Percentiles rank a stretch among this genome's conserved stretches.
These are phyloP conservation scores for Knufia petricola DNA, from an alignment of 2,329 filamentous ascomycete species.

Conservation along the genomic window DNA sequence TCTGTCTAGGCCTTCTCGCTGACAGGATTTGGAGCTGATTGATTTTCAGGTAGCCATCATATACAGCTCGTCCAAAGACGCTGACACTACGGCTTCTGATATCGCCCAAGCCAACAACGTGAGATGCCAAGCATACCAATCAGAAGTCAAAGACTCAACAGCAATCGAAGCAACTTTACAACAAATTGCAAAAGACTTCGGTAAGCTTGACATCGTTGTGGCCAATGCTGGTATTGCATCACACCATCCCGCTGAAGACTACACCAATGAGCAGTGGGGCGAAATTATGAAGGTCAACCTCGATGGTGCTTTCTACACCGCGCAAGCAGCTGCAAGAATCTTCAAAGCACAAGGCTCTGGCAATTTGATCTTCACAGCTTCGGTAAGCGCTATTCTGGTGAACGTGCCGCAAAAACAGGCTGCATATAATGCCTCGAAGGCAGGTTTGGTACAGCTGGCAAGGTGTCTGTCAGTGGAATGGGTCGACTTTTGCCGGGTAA, in stretches of 20 bases:
- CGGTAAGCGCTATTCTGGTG: conserved; percentile 31
- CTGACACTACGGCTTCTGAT: conserved; percentile 21
- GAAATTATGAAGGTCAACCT: conserved; percentile 33
- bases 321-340: conserved; percentile 30
- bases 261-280: conserved; percentile 32
- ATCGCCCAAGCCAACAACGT: conserved; percentile 25
- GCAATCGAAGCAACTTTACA: conserved; percentile 28
- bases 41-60: conserved; percentile 26
- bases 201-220: conserved; percentile 37
- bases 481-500: conserved; percentile 33
- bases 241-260: conserved; percentile 30
- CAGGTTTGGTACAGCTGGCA: conserved; percentile 29
- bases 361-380: conserved; percentile 33
- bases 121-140: conserved; percentile 28
- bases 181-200: conserved; percentile 32
- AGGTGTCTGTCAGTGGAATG: conserved; percentile 33
- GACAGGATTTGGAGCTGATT: not conserved
- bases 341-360: conserved; percentile 30
- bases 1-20: conserved; percentile 5
- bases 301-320: conserved; percentile 32
- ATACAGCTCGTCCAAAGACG: conserved; percentile 26
- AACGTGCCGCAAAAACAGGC: conserved; percentile 34
- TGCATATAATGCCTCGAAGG: conserved; percentile 32
- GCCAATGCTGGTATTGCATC: conserved; percentile 37
- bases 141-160: conserved; percentile 25